phyloP scores from a whole-genome alignment of 2,329 filamentous ascomycete species.

The Beauveria bassiana region DNA sequence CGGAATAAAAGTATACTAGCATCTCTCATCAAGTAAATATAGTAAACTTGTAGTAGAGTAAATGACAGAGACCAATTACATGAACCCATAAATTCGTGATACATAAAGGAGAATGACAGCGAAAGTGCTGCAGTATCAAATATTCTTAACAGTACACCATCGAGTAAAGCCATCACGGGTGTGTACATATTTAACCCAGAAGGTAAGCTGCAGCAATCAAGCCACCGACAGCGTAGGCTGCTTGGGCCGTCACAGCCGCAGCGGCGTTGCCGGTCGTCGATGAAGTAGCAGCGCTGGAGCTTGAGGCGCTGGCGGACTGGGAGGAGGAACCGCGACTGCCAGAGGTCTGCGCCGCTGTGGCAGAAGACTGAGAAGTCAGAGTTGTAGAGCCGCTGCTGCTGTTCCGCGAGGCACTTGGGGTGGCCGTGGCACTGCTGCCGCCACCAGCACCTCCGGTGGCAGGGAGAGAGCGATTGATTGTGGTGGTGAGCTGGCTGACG shows the following conservation, averaged over 20 bases:
- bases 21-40: neutral
- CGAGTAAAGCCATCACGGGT: no score
- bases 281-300: neutral
- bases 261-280: neutral
- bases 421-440: neutral
- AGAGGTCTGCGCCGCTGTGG: neutral
- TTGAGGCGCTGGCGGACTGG: neutral
- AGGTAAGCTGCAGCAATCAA: conserved; percentile 9
- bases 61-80: neutral
- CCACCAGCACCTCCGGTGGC: neutral
- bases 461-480: conserved; percentile 17
- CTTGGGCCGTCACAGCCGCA: neutral
- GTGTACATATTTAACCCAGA: neutral
- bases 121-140: no score
- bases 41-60: neutral
- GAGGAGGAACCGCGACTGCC: neutral
- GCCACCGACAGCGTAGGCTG: neutral
- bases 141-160: no score
- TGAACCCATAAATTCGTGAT: neutral
- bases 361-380: neutral
- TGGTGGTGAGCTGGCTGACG: conserved; percentile 28
- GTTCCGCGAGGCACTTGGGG: neutral
- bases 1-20: neutral
- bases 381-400: neutral
- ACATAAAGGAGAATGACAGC: no score